Evolutionary conservation across 1,284 basidiomycete species (phyloP), one percentile per base, ranked within the genome.

Genomic region (Xerocomus minutiporus): DNA sequence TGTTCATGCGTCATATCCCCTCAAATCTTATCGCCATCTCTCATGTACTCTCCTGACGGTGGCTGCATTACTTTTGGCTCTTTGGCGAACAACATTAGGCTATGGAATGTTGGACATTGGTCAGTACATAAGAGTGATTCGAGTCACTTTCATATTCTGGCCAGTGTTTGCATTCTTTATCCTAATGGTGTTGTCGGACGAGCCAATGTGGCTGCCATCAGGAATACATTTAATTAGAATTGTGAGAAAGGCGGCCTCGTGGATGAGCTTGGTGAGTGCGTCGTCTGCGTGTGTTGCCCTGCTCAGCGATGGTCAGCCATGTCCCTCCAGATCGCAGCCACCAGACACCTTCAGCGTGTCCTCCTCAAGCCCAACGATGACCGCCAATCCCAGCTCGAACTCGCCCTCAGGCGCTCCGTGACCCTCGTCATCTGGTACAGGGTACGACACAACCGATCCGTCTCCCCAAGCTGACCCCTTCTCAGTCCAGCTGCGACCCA

Each of bases 401-500:
- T 61, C 12, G 60, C 65, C 12, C 59, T 66, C 43, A 69, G 58
- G 32, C 65, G 75, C 29, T 80, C 82, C 7, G 74, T 84, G 8
- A 85, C 81, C 1, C 74, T 86, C 52, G 77, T 86, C 41, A 79
- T 85, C 53, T 86, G 84, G 83, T 83, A 84, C 69, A 79, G 82
- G 71, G 81, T 81, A 56, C 35, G 35, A 17, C 17, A 60, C 70
- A 3, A 13, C 8, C 6, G 20, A 17, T 11, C 6, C 6, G 31
- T 13, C 34, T 9, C 36, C 11, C 23, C 31, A 8, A 23, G 8
- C 44, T 65, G 48, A 65, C 35, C 8, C 25, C 15, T 2, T 17
- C 38, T 34, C 59, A 85, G 84, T 71, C 79, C 13, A 75, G 77
- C 55, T 71, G 69, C n/a, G 77, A 80, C 48, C 84, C 84, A 4